Percentiles rank a stretch among this genome's conserved stretches.
Conservation (phyloP, 768 basidiomycete genomes). For the Podaxis rugospora region DNA sequence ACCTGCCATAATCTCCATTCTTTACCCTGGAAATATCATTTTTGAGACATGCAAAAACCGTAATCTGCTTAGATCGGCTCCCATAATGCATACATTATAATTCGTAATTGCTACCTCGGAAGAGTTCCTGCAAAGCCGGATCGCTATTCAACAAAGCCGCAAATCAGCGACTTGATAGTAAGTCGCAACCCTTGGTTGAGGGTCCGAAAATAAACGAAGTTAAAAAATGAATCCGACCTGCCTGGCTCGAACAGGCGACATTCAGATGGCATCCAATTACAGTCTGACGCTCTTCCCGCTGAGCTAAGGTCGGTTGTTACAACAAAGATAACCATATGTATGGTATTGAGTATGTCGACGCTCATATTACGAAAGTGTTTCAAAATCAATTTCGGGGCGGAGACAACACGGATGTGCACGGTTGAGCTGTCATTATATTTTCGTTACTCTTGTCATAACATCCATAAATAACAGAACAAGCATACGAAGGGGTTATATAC, state of each 20-base stretch:
- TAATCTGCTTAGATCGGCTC: background rate
- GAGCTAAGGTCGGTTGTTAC: constrained; percentile 33
- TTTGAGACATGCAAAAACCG: background rate
- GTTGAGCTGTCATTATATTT: background rate
- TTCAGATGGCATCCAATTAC: constrained; percentile 25
- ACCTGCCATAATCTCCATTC: background rate
- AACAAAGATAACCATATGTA: background rate
- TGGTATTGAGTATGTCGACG: background rate
- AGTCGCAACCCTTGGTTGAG: too few species aligned
- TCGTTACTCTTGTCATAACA: background rate
- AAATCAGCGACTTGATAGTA: too few species aligned
- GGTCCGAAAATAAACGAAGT: too few species aligned
- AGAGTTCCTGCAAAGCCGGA: background rate
- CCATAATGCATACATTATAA: too few species aligned
- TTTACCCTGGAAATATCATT: background rate
- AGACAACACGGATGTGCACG: background rate
- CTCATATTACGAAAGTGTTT: background rate
- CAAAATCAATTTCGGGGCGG: too few species aligned
- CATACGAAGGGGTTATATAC: background rate
- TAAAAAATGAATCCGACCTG: constrained; percentile 21
- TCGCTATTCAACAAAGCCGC: too few species aligned
- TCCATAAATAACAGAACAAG: background rate
- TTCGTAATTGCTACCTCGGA: background rate
- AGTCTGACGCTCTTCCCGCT: constrained; percentile 46
- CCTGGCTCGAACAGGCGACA: constrained; percentile 63